Percentiles rank a stretch among this genome's conserved stretches.
phyloP scores from a whole-genome alignment of 1,139 yeast genomes.

The Kazachstania sp. region DNA sequence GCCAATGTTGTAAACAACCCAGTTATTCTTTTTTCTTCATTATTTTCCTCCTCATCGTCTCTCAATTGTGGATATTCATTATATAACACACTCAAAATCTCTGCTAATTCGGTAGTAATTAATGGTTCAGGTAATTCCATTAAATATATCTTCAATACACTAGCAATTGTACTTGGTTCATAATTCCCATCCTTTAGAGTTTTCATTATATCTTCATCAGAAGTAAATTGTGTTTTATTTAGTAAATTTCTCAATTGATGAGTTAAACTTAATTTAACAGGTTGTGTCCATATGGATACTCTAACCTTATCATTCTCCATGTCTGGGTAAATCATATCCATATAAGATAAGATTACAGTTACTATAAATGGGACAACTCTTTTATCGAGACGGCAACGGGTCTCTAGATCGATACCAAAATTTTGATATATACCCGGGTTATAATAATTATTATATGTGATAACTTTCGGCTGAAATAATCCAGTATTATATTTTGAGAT shows the following conservation, averaged over 20 bases:
- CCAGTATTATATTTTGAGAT: slow-evolving; percentile 71
- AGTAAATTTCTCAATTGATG: slow-evolving; percentile 55
- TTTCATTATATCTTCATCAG: slow-evolving; percentile 34
- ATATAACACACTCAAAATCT: slow-evolving; percentile 60
- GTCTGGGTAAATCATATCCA: slow-evolving; percentile 66
- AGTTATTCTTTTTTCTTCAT: slow-evolving; percentile 37
- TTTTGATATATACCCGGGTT: slow-evolving; percentile 64
- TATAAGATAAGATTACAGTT: slow-evolving; percentile 54
- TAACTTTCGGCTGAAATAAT: slow-evolving; percentile 62
- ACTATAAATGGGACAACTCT: slow-evolving; percentile 68
- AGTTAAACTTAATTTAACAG: slow-evolving; percentile 54
- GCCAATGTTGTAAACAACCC: slow-evolving; percentile 59
- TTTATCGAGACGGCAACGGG: slow-evolving; percentile 64
- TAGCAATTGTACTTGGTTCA: slow-evolving; percentile 55
- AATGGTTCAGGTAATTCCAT: slow-evolving; percentile 79
- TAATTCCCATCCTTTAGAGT: slow-evolving; percentile 27
- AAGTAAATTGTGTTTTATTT: slow-evolving; percentile 33
- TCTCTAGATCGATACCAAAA: slow-evolving; percentile 74
- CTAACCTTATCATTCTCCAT: slow-evolving; percentile 63
- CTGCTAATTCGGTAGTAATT: slow-evolving; percentile 58
- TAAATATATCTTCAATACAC: slow-evolving; percentile 63
- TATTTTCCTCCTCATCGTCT: slow-evolving; percentile 4
- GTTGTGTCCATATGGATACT: slow-evolving; percentile 60
- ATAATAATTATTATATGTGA: slow-evolving; percentile 71
- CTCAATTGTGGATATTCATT: slow-evolving; percentile 41